Conservation (phyloP, 2,329 filamentous ascomycete genomes). For the Monilinia aucupariae region DNA sequence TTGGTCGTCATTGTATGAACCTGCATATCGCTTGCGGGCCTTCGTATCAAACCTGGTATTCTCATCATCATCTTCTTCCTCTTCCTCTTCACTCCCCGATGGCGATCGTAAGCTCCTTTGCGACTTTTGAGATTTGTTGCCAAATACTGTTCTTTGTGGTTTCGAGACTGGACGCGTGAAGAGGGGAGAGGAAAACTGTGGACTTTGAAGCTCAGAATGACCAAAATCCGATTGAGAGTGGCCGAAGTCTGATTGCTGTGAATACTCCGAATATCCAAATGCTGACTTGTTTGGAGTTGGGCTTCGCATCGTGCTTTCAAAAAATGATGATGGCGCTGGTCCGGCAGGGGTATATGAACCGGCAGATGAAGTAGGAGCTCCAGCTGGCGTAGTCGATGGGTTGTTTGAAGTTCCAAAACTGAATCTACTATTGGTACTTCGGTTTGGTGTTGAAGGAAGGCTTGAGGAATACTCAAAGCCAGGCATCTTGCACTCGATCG, state of each 20-base stretch:
- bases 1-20: slow-evolving; percentile 37
- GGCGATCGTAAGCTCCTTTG: slow-evolving; percentile 23
- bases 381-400: slow-evolving; percentile 53
- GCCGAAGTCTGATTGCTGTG: slow-evolving; percentile 32
- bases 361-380: slow-evolving; percentile 47
- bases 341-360: slow-evolving; percentile 53
- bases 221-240: slow-evolving; percentile 25
- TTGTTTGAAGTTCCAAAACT: slow-evolving; percentile 34
- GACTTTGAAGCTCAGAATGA: slow-evolving; percentile 22
- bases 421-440: slow-evolving; percentile 28
- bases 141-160: slow-evolving; percentile 40
- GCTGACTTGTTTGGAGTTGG: slow-evolving; percentile 29
- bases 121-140: slow-evolving; percentile 11
- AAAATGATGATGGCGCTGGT: slow-evolving; percentile 45
- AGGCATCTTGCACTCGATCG: slow-evolving; percentile 21
- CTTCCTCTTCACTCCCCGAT: slow-evolving; percentile 39
- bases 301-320: slow-evolving; percentile 46
- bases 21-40: slow-evolving; percentile 35
- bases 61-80: slow-evolving; percentile 42
- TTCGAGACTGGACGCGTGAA: slow-evolving; percentile 23
- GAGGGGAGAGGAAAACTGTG: slow-evolving; percentile 20
- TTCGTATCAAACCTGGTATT: slow-evolving; percentile 38
- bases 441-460: slow-evolving; percentile 36
- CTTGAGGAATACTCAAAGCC: slow-evolving; percentile 32
- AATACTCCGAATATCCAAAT: slow-evolving; percentile 31